These are phyloP conservation scores for Alternaria burnsii DNA, from an alignment of 2,329 filamentous ascomycete species.

Conservation along the genomic window DNA sequence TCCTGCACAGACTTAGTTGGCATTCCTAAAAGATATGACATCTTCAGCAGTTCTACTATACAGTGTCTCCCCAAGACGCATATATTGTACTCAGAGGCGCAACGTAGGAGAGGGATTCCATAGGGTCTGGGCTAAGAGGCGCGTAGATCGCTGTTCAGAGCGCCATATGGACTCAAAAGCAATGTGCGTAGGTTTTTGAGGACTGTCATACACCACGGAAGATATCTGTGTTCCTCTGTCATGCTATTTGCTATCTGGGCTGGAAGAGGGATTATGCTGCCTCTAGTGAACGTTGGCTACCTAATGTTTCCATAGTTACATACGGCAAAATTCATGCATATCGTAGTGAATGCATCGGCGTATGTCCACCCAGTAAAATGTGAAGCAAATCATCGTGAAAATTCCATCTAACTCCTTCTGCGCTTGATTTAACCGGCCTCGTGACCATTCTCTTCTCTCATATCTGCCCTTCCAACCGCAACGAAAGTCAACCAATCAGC, in stretches of 20 bases:
- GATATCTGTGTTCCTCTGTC: background rate
- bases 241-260: background rate
- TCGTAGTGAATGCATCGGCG: background rate
- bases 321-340: background rate
- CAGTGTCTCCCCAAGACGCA: background rate
- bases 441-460: background rate
- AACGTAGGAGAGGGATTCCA: background rate
- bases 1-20: background rate
- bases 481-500: background rate
- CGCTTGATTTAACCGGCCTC: background rate
- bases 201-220: background rate
- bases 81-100: background rate
- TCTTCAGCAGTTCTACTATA: background rate
- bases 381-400: background rate
- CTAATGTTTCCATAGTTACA: background rate
- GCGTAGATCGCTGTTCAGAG: background rate
- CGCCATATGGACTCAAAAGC: background rate
- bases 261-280: background rate
- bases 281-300: background rate
- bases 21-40: background rate
- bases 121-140: background rate
- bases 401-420: background rate
- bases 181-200: background rate
- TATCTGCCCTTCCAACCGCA: background rate
- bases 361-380: background rate